Percentiles rank a stretch among this genome's conserved stretches.
Evolutionary conservation across 225 moss, liverwort and hornwort genomes (phyloP).

Genomic region (Climacium dendroides): DNA sequence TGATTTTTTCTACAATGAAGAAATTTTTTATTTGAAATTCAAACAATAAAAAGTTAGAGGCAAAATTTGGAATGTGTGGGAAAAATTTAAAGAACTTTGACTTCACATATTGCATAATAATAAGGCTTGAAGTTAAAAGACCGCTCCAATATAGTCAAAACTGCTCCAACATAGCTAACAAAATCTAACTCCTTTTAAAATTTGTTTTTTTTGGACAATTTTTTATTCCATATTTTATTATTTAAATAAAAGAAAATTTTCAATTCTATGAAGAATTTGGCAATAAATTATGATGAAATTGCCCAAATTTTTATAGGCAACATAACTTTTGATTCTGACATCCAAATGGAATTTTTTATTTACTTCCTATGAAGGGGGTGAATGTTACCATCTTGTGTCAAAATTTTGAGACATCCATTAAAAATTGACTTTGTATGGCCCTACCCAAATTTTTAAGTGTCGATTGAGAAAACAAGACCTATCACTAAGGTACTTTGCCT

Average conservation of each 20-base stretch:
- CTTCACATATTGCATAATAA: not conserved
- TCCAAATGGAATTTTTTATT: accelerated
- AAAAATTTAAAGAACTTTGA: not conserved
- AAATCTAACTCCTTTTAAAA: not conserved
- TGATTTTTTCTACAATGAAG: too few species aligned
- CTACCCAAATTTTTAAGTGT: not conserved
- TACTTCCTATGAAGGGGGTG: not conserved
- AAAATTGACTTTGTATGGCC: too few species aligned
- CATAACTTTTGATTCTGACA: not conserved
- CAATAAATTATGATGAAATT: not conserved
- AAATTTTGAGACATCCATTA: not conserved
- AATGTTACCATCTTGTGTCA: not conserved
- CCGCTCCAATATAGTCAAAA: accelerated
- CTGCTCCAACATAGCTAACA: not conserved
- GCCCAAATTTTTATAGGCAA: accelerated
- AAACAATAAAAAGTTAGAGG: not conserved
- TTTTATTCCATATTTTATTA: not conserved
- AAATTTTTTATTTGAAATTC: not conserved
- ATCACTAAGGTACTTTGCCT: not conserved
- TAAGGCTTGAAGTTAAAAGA: not conserved
- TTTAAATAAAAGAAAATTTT: not conserved
- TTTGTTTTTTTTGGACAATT: not conserved
- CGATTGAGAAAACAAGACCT: accelerated
- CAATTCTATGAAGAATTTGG: too few species aligned
- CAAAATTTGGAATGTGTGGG: not conserved